These are phyloP conservation scores for Raddia guianensis DNA, from an alignment of 176 grass and related monocot genomes.

Conservation along the genomic window DNA sequence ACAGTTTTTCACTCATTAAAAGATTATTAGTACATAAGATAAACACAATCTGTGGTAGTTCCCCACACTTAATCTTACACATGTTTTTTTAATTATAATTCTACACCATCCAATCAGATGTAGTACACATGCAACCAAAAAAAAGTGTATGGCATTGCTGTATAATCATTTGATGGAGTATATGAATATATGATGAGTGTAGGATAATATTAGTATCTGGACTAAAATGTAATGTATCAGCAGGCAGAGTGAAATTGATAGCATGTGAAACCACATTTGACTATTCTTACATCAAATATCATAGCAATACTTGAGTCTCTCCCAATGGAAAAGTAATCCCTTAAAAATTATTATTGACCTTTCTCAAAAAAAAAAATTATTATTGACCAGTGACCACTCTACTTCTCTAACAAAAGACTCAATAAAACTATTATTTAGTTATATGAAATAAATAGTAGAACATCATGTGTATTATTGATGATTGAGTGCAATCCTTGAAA, in stretches of 20 bases:
- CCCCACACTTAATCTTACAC: too few relatives aligned
- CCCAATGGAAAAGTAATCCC: not conserved
- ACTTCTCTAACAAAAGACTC: not conserved
- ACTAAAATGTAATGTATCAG: not conserved
- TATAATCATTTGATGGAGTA: not conserved
- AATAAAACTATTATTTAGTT: not conserved
- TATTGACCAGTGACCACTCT: not conserved
- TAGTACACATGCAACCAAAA: too few relatives aligned
- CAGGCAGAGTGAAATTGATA: not conserved
- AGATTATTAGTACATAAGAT: too few relatives aligned
- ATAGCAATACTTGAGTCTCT: not conserved
- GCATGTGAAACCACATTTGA: not conserved
- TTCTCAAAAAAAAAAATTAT: too few relatives aligned
- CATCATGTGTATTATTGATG: not conserved
- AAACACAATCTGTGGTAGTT: too few relatives aligned
- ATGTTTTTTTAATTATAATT: too few relatives aligned
- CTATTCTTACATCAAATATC: not conserved
- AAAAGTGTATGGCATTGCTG: too few relatives aligned
- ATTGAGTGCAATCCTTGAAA: not conserved
- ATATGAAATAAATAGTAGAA: conserved; percentile 11
- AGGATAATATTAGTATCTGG: conserved; percentile 15
- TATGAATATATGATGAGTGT: not conserved
- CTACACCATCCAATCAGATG: too few relatives aligned
- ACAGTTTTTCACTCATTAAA: not conserved
- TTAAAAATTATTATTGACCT: not conserved